These are phyloP conservation scores for Tuber indicum DNA, from an alignment of 495 filamentous ascomycete species.

Conservation along the genomic window DNA sequence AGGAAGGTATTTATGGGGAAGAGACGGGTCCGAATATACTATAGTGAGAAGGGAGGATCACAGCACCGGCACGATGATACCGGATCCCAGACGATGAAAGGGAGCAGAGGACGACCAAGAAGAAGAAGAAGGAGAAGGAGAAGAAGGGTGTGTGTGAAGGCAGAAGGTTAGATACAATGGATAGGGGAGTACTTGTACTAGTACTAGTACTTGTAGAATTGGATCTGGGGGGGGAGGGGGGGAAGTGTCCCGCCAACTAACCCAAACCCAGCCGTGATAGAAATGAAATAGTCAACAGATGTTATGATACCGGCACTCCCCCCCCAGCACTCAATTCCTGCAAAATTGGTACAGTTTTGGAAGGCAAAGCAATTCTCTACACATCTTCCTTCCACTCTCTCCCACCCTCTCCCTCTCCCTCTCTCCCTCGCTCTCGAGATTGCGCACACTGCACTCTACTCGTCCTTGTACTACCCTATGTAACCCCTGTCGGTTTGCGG, in stretches of 20 bases:
- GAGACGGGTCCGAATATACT: background rate
- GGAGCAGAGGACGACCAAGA: background rate
- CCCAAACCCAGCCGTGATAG: background rate
- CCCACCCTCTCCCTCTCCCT: background rate
- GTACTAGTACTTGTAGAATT: background rate
- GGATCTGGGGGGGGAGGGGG: background rate
- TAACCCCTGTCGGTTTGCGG: background rate
- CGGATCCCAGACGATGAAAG: background rate
- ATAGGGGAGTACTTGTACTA: background rate
- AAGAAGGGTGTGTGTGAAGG: background rate
- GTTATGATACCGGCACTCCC: too few species aligned
- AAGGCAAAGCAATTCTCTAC: background rate
- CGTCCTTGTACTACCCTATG: background rate
- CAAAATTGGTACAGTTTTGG: background rate
- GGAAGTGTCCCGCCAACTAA: background rate
- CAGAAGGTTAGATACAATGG: background rate
- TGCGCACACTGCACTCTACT: background rate
- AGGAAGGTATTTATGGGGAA: constrained; percentile 1
- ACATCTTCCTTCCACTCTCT: background rate
- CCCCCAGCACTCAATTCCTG: background rate
- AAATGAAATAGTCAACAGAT: background rate
- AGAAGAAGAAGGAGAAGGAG: background rate
- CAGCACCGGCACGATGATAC: background rate
- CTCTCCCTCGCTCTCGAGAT: background rate
- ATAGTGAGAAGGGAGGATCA: background rate